Conservation (phyloP, 805 yeast species). For the Wickerhamomyces rabaulensis region DNA sequence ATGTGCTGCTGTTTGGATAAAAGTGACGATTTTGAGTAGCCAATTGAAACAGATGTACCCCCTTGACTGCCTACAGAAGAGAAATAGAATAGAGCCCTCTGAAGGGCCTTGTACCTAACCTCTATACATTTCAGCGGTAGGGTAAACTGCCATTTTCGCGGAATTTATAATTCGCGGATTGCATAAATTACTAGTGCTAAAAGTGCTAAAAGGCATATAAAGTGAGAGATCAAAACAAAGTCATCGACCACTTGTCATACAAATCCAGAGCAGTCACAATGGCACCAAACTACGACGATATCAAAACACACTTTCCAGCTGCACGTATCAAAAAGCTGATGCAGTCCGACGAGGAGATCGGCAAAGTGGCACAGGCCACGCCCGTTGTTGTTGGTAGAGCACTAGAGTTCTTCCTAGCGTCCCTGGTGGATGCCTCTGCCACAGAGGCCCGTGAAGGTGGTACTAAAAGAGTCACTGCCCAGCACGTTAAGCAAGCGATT, state of each 20-base stretch:
- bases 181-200: too few species aligned
- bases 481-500: conserved; percentile 80
- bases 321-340: conserved; percentile 94
- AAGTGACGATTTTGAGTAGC: too few species aligned
- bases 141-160: not conserved
- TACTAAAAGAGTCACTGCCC: conserved; percentile 74
- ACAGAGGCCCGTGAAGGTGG: conserved; percentile 71
- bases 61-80: too few species aligned
- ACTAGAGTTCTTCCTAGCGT: conserved; percentile 83
- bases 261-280: conserved; percentile 1
- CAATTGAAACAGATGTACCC: too few species aligned
- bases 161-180: not conserved
- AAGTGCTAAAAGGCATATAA: too few species aligned
- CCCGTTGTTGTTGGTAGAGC: conserved; percentile 98
- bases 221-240: not conserved
- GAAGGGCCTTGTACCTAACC: not conserved
- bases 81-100: not conserved
- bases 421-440: conserved; percentile 80
- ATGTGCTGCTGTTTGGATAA: too few species aligned
- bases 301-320: conserved; percentile 82
- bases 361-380: conserved; percentile 97
- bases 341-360: conserved; percentile 98
- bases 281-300: conserved; percentile 30
- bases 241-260: not conserved
- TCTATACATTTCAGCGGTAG: not conserved